These are phyloP conservation scores for Zizania latifolia DNA, from an alignment of 176 grass and related monocot species.

Conservation along the genomic window DNA sequence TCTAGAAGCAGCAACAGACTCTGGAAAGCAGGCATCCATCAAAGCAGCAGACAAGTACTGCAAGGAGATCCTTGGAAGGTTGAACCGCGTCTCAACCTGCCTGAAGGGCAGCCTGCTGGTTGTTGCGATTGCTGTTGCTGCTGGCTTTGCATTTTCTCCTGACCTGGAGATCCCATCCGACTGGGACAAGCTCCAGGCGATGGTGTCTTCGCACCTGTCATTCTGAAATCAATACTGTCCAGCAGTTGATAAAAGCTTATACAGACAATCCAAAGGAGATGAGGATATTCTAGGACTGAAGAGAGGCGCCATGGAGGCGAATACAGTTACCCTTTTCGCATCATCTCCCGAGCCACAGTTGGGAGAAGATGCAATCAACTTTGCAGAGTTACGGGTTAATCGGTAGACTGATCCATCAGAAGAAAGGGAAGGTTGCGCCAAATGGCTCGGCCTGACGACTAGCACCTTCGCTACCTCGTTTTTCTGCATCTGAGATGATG, in stretches of 20 bases:
- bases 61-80: constrained; percentile 70
- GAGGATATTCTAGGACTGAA: constrained; percentile 19
- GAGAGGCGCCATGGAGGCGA: neutral
- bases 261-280: constrained; percentile 30
- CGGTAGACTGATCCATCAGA: constrained; percentile 38
- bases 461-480: constrained; percentile 18
- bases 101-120: constrained; percentile 55
- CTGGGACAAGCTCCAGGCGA: constrained; percentile 51
- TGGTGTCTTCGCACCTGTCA: constrained; percentile 44
- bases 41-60: constrained; percentile 90
- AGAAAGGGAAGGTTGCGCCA: constrained; percentile 29
- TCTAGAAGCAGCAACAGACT: constrained; percentile 34
- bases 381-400: constrained; percentile 20
- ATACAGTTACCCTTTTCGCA: constrained; percentile 24
- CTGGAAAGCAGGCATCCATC: constrained; percentile 43
- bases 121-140: constrained; percentile 35
- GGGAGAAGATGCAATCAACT: constrained; percentile 28
- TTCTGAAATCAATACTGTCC: constrained; percentile 36
- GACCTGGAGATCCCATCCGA: constrained; percentile 41
- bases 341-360: neutral
- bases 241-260: constrained; percentile 19
- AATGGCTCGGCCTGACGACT: constrained; percentile 33
- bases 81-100: constrained; percentile 44
- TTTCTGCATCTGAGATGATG: constrained; percentile 32
- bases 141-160: constrained; percentile 39